Percentiles rank a stretch among this genome's conserved stretches.
These are phyloP conservation scores for Tulasnella sp. DNA, from an alignment of 768 basidiomycete species.

Conservation along the genomic window DNA sequence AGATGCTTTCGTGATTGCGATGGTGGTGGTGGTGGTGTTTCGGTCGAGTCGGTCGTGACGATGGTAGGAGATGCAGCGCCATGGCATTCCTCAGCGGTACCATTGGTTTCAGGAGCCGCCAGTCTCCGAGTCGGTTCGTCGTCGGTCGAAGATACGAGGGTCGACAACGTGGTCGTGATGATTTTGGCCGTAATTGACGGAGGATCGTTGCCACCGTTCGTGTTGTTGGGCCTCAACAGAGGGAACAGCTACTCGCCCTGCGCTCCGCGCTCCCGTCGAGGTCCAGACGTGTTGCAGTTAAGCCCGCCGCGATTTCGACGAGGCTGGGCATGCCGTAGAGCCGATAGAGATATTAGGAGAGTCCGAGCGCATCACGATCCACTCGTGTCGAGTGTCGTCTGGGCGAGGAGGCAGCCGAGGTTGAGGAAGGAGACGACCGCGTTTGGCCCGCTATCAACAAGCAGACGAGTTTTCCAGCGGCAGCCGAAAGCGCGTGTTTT, in stretches of 20 bases:
- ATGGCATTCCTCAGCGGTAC: not conserved
- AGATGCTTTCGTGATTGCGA: not conserved
- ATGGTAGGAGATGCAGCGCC: not conserved
- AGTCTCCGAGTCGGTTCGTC: not conserved
- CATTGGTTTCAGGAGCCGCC: not conserved
- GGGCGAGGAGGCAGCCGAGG: not conserved
- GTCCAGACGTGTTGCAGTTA: too few species aligned
- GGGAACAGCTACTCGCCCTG: not conserved
- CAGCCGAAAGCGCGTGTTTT: too few species aligned
- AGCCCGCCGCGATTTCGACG: not conserved
- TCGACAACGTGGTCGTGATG: not conserved
- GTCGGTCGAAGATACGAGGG: not conserved
- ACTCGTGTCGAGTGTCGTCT: slow-evolving; percentile 24
- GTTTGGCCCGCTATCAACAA: slow-evolving; percentile 57
- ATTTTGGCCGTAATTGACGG: not conserved
- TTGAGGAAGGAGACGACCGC: not conserved
- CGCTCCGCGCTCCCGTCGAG: slow-evolving; percentile 44
- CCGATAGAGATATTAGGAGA: not conserved
- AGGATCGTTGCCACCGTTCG: not conserved
- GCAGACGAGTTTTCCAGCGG: too few species aligned
- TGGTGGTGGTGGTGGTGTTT: not conserved
- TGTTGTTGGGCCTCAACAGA: not conserved
- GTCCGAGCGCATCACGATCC: slow-evolving; percentile 14
- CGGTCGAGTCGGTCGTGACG: not conserved
- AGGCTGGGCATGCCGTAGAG: not conserved